Evolutionary conservation across 805 yeast species (phyloP).

Genomic region (Komagataella pastoris): DNA sequence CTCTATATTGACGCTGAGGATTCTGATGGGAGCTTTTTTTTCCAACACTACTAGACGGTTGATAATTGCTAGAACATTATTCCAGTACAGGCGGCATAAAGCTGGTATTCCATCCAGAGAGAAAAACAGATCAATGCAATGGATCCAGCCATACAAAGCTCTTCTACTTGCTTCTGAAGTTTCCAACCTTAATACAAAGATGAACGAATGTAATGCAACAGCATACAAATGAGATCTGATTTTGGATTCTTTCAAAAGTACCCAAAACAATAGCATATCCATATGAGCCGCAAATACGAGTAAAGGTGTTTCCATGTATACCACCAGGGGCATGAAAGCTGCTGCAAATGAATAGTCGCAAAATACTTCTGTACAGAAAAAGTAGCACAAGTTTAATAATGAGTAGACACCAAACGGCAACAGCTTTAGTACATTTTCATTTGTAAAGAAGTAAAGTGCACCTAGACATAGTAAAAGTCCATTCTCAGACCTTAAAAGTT

Average conservation of each 20-base stretch:
- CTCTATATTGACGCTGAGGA: not conserved
- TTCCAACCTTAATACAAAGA: slow-evolving; percentile 26
- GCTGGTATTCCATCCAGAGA: slow-evolving; percentile 8
- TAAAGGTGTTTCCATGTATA: slow-evolving; percentile 22
- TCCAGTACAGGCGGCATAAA: not conserved
- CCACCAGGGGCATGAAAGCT: slow-evolving; percentile 22
- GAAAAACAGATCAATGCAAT: slow-evolving; percentile 10
- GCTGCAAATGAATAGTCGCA: slow-evolving; percentile 17
- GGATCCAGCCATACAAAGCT: slow-evolving; percentile 13
- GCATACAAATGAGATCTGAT: slow-evolving; percentile 14
- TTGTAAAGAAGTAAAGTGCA: slow-evolving; percentile 23
- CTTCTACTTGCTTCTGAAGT: slow-evolving; percentile 19
- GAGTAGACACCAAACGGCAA: slow-evolving; percentile 28
- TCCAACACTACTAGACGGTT: not conserved
- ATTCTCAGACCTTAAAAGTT: slow-evolving; percentile 25
- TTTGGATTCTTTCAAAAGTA: slow-evolving; percentile 16
- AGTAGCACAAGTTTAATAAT: slow-evolving; percentile 21
- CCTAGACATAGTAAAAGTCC: slow-evolving; percentile 23
- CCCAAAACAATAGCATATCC: slow-evolving; percentile 19
- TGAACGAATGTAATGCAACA: slow-evolving; percentile 17
- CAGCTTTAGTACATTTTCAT: slow-evolving; percentile 18
- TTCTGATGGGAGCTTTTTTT: not conserved
- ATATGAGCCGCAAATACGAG: slow-evolving; percentile 23
- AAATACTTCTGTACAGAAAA: slow-evolving; percentile 18
- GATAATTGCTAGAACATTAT: not conserved